A percentile compares a stretch with the other conserved stretches of the same genome.
phyloP scores from a whole-genome alignment of 1,284 basidiomycete genomes.

The Rhodotorula sp. region DNA sequence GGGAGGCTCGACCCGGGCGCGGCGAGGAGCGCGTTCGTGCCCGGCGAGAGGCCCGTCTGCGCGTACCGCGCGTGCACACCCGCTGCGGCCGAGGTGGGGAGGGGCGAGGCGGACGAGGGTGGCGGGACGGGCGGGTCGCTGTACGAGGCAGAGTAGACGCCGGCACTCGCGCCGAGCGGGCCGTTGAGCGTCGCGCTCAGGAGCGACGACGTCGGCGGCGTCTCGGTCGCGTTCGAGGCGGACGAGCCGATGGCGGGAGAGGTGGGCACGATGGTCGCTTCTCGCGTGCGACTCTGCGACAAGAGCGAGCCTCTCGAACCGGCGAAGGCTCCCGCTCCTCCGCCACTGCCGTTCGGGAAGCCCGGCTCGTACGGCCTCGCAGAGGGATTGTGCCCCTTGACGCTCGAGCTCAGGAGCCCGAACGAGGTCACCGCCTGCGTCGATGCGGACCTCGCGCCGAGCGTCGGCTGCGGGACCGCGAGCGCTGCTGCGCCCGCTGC shows the following conservation, averaged over 20 bases:
- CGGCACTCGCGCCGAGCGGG: not conserved
- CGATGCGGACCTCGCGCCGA: not conserved
- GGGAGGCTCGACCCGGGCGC: slow-evolving; percentile 29
- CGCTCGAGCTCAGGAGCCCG: slow-evolving; percentile 9
- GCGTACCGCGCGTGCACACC: not conserved
- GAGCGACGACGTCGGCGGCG: slow-evolving; percentile 5
- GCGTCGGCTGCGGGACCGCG: not conserved
- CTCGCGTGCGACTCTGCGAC: slow-evolving; percentile 15
- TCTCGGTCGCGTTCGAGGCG: not conserved
- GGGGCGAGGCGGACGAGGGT: not conserved
- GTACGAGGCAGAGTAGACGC: slow-evolving; percentile 32
- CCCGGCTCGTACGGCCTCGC: slow-evolving; percentile 23
- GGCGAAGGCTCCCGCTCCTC: not conserved
- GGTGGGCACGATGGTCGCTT: not conserved
- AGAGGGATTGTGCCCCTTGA: slow-evolving; percentile 20
- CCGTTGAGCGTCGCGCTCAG: slow-evolving; percentile 11
- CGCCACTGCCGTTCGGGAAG: not conserved
- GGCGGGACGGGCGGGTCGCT: slow-evolving; percentile 13
- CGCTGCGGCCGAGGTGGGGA: not conserved
- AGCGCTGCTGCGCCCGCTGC: not conserved
- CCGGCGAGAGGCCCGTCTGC: slow-evolving; percentile 15
- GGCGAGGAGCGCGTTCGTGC: slow-evolving; percentile 24
- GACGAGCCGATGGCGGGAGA: not conserved
- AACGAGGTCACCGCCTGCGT: not conserved
- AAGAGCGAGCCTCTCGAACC: slow-evolving; percentile 8